phyloP scores from a whole-genome alignment of 139 green algal genomes.

The Micractinium sp. region DNA sequence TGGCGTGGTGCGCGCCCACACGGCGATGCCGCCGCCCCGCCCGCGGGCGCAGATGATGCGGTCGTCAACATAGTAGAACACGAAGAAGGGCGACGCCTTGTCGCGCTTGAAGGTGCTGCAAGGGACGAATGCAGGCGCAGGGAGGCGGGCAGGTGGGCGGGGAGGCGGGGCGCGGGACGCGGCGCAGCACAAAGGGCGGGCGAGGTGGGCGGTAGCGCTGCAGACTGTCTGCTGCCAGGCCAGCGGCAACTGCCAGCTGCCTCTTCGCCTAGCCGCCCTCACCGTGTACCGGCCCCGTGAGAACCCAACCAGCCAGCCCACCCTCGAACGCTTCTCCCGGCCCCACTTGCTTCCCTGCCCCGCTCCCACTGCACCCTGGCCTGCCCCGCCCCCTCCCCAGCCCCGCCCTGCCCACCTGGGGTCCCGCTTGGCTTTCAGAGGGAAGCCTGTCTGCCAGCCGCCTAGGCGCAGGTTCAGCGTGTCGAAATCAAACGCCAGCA shows the following conservation, averaged over 20 bases:
- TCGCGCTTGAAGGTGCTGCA: conserved; percentile 6
- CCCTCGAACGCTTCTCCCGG: no score
- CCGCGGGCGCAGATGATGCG: conserved; percentile 51
- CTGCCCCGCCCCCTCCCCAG: background rate
- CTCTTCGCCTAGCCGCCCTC: no score
- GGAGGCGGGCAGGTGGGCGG: background rate
- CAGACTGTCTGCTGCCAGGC: background rate
- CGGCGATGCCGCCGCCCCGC: conserved; percentile 55
- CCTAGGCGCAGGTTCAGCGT: conserved; percentile 50
- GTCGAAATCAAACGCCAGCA: conserved; percentile 59
- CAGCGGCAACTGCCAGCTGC: no score
- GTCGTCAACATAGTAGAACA: conserved; percentile 58
- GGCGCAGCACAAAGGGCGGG: no score
- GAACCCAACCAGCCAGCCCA: no score
- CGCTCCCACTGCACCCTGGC: background rate
- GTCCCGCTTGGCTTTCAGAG: conserved; percentile 28
- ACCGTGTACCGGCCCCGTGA: no score
- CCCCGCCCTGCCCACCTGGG: background rate
- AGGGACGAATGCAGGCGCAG: background rate
- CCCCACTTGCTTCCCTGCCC: no score
- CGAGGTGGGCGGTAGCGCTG: no score
- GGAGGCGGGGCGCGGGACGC: background rate
- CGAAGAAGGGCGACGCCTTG: conserved; percentile 49
- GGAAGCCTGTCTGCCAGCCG: conserved; percentile 13
- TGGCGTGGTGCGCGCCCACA: conserved; percentile 50